Evolutionary conservation across 352 stramenopile species (phyloP).

Genomic region (Pythium angustatum): DNA sequence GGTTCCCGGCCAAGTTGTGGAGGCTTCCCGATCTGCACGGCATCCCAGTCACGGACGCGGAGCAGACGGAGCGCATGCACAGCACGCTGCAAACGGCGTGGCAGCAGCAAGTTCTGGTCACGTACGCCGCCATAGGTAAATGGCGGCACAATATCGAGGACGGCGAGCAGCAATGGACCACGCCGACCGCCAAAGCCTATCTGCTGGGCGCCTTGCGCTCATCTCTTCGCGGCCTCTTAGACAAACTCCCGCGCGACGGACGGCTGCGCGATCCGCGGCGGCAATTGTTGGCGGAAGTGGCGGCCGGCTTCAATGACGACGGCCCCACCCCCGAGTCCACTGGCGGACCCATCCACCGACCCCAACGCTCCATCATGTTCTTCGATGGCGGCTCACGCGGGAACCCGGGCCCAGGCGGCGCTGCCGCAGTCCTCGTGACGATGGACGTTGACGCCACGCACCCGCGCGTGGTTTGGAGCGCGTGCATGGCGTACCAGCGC

Average conservation of each 20-base stretch:
- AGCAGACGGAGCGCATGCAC: background rate
- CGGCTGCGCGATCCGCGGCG: background rate
- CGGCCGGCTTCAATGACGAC: background rate
- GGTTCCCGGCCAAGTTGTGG: background rate
- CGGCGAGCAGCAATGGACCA: background rate
- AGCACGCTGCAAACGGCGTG: background rate
- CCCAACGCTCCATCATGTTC: background rate
- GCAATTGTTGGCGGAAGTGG: background rate
- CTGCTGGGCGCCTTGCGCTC: background rate
- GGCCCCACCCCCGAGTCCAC: background rate
- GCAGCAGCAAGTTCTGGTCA: constrained; percentile 2
- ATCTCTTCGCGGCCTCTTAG: background rate
- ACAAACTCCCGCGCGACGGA: background rate
- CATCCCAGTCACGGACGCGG: background rate
- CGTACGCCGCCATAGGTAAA: background rate
- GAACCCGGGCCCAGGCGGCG: constrained; percentile 10
- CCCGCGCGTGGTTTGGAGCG: background rate
- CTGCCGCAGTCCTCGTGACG: background rate
- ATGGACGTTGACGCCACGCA: background rate
- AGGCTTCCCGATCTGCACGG: background rate
- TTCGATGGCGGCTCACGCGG: constrained; percentile 14
- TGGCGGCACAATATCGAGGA: constrained; percentile 1
- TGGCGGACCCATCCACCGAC: too few species aligned
- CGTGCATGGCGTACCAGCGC: background rate
- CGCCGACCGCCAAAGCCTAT: background rate